Percentiles rank a stretch among this genome's conserved stretches.
phyloP scores from a whole-genome alignment of 345 rosid species.

The Populus pruinosa region DNA sequence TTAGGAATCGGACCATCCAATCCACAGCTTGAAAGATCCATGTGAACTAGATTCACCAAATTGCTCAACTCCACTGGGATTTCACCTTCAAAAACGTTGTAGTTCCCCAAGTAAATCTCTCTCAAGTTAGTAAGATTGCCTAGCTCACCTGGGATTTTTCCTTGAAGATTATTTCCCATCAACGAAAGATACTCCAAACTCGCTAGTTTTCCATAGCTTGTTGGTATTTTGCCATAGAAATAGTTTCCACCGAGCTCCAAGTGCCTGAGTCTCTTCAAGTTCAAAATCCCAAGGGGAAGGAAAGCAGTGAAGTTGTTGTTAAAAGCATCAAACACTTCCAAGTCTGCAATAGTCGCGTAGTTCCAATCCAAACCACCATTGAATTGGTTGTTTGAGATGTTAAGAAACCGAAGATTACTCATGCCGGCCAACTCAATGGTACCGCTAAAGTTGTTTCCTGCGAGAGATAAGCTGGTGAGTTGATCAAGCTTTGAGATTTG shows the following conservation, averaged over 20 bases:
- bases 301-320: constrained; percentile 73
- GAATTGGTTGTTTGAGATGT: constrained; percentile 68
- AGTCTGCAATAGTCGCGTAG: constrained; percentile 43
- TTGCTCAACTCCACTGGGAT: constrained; percentile 68
- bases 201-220: constrained; percentile 50
- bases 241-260: constrained; percentile 88
- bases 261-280: constrained; percentile 41
- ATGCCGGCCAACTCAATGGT: constrained; percentile 10
- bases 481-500: constrained; percentile 39
- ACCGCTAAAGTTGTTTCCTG: constrained; percentile 63
- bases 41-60: constrained; percentile 52
- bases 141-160: constrained; percentile 62
- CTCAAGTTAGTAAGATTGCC: constrained; percentile 64
- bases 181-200: constrained; percentile 62
- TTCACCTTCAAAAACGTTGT: constrained; percentile 64
- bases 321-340: constrained; percentile 64
- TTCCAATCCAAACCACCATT: constrained; percentile 54
- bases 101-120: constrained; percentile 70
- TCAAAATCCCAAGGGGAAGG: constrained; percentile 47
- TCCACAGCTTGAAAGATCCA: constrained; percentile 76
- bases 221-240: constrained; percentile 69
- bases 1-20: constrained; percentile 69
- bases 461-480: constrained; percentile 51
- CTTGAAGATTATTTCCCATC: constrained; percentile 72
- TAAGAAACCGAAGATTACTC: constrained; percentile 51